Percentiles rank a stretch among this genome's conserved stretches.
Evolutionary conservation across 192 early-diverging fungal genomes (phyloP).

Genomic region (Umbelopsis isabellina): DNA sequence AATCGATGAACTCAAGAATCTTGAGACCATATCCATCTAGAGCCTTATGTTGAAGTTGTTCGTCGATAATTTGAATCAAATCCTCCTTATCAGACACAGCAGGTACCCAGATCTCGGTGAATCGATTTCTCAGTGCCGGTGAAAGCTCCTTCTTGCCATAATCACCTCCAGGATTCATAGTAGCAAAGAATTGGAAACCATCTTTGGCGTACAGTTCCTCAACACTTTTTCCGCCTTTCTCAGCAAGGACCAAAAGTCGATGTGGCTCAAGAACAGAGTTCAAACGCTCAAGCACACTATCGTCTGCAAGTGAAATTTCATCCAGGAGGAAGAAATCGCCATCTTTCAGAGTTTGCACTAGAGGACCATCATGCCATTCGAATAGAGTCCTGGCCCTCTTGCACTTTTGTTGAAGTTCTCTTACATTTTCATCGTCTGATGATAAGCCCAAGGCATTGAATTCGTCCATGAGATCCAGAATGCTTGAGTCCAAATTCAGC

Average conservation of each 20-base stretch:
- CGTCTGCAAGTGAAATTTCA: constrained; percentile 98
- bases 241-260: constrained; percentile 84
- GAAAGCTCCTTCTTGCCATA: constrained; percentile 99
- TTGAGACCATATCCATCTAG: constrained; percentile 49
- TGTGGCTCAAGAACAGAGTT: constrained; percentile 93
- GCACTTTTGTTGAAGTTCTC: constrained; percentile 27
- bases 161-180: constrained; percentile 99
- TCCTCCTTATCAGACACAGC: constrained; percentile 80
- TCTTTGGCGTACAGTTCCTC: constrained; percentile 68
- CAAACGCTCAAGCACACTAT: constrained; percentile 95
- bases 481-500: constrained; percentile 1
- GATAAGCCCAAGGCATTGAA: constrained; percentile 24
- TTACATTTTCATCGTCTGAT: constrained; percentile 20
- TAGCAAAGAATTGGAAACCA: constrained; percentile 92
- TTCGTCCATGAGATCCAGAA: constrained; percentile 19
- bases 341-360: constrained; percentile 85
- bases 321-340: constrained; percentile 93
- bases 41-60: constrained; percentile 47
- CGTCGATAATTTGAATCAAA: constrained; percentile 64
- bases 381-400: constrained; percentile 70
- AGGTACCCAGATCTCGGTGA: constrained; percentile 98
- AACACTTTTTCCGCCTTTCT: constrained; percentile 79
- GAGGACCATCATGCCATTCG: constrained; percentile 96
- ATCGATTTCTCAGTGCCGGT: constrained; percentile 96
- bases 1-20: constrained; percentile 85